Base-by-base conservation (phyloP, 2,329 filamentous ascomycete species). In the Aspergillus fumigatus region DNA sequence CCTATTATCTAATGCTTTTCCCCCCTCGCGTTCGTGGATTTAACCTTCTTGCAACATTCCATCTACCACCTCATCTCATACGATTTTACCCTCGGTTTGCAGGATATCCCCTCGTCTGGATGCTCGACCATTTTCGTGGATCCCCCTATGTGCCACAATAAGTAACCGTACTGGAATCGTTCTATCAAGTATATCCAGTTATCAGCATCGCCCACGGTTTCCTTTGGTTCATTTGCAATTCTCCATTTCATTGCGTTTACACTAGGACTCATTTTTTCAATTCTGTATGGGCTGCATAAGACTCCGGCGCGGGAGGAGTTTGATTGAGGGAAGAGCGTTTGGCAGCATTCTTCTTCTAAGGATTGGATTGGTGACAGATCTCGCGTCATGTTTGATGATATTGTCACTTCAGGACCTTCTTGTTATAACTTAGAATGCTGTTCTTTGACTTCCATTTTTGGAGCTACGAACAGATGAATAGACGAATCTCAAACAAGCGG, bases 231-330 rank as follows among this genome's bases (percentile, higher is more conserved):
- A 54, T 47, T 27, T 55, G 56, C 40, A 47, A 35, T 49, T 23
- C 52, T 38, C 23, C 40, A 11, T 35, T 38, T 45, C 47, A n/a
- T 53, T 54, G 29, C 40, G 10, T 47, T 49, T 47, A 50, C 50
- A 40, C 55, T 54, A 54, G 57, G 60, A 57, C 51, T 51, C 35
- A 54, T 60, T 62, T 48, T 23, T 53, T 21, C 29, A 54, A 50
- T 62, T 56, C 45, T 52, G 54, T 59, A 48, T 54, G 60, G 54
- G 61, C 60, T 62, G 56, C 58, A 55, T 60, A 57, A 54, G 61
- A 53, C 51, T 58, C 52, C 52, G 58, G 59, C 55, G 61, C 62
- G 59, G 60, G 41, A 59, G 63, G 62, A 65, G 61, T 63, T 61
- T 57, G 53, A 59, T 51, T 53, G 59, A 62, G 60, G 52, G 48